These are phyloP conservation scores for Sporothrix euskadiensis DNA, from an alignment of 2,329 filamentous ascomycete genomes.

Conservation along the genomic window DNA sequence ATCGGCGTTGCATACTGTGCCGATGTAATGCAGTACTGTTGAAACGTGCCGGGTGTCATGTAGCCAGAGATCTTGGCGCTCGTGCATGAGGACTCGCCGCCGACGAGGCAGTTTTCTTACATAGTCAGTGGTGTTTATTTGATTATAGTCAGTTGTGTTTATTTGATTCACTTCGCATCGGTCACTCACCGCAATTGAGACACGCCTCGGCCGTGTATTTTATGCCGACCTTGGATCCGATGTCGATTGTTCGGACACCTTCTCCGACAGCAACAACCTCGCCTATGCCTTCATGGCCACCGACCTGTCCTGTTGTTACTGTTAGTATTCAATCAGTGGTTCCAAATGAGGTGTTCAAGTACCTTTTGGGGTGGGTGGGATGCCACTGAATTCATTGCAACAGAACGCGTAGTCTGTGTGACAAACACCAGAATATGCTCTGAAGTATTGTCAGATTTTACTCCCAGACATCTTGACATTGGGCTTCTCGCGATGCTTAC, in stretches of 20 bases:
- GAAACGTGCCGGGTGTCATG: constrained; percentile 32
- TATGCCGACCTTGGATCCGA: constrained; percentile 1
- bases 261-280: constrained; percentile 1
- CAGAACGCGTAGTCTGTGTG: constrained; percentile 10
- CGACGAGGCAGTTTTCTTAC: neutral
- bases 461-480: neutral
- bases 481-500: neutral
- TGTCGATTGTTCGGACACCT: neutral
- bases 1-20: constrained; percentile 44
- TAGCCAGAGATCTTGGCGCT: constrained; percentile 30
- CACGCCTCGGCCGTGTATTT: constrained; percentile 9
- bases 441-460: neutral
- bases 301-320: neutral
- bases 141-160: neutral
- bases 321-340: neutral
- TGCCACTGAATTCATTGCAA: neutral
- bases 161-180: neutral
- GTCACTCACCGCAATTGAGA: neutral
- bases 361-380: constrained; percentile 3
- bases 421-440: neutral
- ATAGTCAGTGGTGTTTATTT: neutral
- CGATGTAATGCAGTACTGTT: constrained; percentile 39
- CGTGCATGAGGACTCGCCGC: constrained; percentile 8
- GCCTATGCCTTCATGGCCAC: constrained; percentile 4
- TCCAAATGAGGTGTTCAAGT: neutral